Base-by-base conservation (phyloP, 2,329 filamentous ascomycete species). In the Samsoniella hepiali region DNA sequence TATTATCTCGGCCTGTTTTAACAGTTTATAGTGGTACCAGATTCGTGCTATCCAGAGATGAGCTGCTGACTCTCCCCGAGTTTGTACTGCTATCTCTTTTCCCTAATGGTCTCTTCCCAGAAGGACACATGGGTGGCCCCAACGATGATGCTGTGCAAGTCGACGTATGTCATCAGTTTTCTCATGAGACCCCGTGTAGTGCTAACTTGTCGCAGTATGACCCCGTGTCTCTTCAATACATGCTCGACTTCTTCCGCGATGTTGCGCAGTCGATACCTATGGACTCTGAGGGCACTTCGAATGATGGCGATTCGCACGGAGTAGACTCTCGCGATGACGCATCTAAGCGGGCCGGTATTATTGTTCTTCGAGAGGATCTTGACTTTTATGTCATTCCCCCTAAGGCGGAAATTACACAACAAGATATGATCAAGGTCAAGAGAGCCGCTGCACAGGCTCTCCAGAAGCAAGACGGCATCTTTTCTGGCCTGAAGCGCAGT, bases 341-440 rank as follows among this genome's bases (percentile, higher is more conserved):
- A 76, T 95, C 71, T 83, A 97, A 83, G 87, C 93, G 95, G 60
- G 95, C 95, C 22, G 95, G 95, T 22, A 99, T 99, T 76, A 99
- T 99, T 71, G 95, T 99, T 42, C 81, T 99, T 66, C 85, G 95
- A 55, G 95, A 99, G 76, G 95, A 99, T 72, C 84, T 99, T 51
- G 95, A 99, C 76, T 99, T 99, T 74, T 99, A 99, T 74, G 92
- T 88, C 53, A 98, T 99, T 67, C 95, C 95, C 40, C 95, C 95
- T 40, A 84, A 85, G 65, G 80, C 89, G 44, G 91, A 96, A 66
- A 96, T 99, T 69, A 87, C 88, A 67, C 91, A 94, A 70, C 78
- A 85, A 29, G 92, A 97, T 71, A 98, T 99, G 94, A 91, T 97
- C 64, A 90, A 96, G 70, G 90, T 99, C 66, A 99, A 99, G 82